Conservation (phyloP, 345 rosid genomes). For the Eucalyptus sp. region DNA sequence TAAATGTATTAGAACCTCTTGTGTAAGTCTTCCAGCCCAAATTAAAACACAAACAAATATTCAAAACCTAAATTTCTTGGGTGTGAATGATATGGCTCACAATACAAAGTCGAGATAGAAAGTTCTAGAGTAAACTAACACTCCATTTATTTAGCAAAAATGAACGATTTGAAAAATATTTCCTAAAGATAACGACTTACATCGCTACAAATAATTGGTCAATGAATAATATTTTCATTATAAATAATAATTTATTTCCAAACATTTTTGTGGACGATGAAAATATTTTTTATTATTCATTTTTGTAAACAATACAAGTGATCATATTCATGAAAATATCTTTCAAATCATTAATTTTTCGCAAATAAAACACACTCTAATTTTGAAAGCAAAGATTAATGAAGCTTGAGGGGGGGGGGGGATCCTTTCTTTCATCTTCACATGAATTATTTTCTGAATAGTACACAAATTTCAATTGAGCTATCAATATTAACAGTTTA, state of each 20-base stretch:
- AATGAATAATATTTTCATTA: background rate
- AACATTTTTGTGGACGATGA: background rate
- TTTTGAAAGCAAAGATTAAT: background rate
- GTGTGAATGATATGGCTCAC: background rate
- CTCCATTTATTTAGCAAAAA: background rate
- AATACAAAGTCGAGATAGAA: background rate
- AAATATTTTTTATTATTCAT: background rate
- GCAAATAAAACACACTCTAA: background rate
- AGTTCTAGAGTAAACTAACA: background rate
- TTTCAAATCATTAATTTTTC: background rate
- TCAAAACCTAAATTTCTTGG: background rate
- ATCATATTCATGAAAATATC: background rate
- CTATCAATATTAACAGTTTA: background rate
- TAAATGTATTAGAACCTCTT: background rate
- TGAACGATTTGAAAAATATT: background rate
- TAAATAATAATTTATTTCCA: background rate
- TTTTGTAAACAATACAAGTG: too few relatives aligned
- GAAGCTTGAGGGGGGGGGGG: background rate
- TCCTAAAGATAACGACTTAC: background rate
- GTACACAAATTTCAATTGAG: background rate
- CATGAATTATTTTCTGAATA: background rate
- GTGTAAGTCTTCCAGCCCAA: background rate
- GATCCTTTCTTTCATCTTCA: background rate
- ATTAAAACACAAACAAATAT: background rate
- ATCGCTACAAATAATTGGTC: background rate